Evolutionary conservation across 768 basidiomycete species (phyloP).

Genomic region (Kwoniella mangroviensis): DNA sequence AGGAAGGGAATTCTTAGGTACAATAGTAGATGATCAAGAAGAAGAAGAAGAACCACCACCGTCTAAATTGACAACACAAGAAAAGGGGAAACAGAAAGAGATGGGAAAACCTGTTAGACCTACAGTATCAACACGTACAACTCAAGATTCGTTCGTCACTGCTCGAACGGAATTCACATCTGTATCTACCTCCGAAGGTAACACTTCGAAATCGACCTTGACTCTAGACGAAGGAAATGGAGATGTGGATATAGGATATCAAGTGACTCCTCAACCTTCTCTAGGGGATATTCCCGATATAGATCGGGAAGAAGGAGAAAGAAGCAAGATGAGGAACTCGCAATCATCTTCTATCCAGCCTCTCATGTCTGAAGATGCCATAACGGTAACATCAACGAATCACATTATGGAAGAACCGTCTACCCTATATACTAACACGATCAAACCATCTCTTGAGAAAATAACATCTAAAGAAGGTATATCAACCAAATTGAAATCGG

Average conservation of each 20-base stretch:
- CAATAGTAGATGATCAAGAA: not conserved
- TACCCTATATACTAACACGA: not conserved
- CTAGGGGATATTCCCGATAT: not conserved
- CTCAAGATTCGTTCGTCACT: constrained; percentile 50
- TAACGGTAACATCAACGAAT: not conserved
- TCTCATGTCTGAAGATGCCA: constrained; percentile 5
- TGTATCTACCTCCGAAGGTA: not conserved
- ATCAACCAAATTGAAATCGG: constrained; percentile 40
- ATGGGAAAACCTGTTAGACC: constrained; percentile 20
- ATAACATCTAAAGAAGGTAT: constrained; percentile 1
- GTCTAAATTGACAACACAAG: not conserved
- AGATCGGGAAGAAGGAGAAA: constrained; percentile 1
- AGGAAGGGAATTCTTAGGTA: constrained; percentile 41
- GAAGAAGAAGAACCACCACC: constrained; percentile 19
- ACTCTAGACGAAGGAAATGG: not conserved
- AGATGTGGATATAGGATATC: constrained; percentile 12
- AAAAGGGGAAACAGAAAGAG: not conserved
- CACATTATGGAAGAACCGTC: not conserved
- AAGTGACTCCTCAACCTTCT: constrained; percentile 6
- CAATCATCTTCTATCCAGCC: constrained; percentile 39
- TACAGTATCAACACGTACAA: constrained; percentile 27
- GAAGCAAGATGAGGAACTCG: constrained; percentile 9
- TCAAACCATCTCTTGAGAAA: not conserved
- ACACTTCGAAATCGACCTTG: constrained; percentile 22
- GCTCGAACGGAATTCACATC: constrained; percentile 38